These are phyloP conservation scores for Cordyceps pruinosa DNA, from an alignment of 2,329 filamentous ascomycete genomes.

Conservation along the genomic window DNA sequence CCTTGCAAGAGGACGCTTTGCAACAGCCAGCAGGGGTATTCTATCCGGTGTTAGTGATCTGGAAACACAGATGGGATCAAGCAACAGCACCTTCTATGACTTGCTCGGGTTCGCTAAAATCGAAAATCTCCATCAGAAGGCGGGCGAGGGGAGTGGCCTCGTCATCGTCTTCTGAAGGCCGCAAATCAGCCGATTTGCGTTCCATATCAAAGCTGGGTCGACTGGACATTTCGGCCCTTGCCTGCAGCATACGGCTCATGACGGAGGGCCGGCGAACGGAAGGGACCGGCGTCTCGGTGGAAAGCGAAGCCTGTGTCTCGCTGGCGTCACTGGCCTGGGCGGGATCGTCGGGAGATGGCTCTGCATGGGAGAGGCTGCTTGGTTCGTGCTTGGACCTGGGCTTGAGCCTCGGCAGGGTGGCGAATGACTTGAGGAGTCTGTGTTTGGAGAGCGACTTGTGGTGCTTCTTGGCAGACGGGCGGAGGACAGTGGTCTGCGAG, in stretches of 20 bases:
- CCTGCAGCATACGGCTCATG: conserved; percentile 72
- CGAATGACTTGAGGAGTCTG: conserved; percentile 59
- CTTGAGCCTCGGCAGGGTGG: conserved; percentile 47
- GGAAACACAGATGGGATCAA: too few relatives aligned
- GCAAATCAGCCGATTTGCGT: conserved; percentile 34
- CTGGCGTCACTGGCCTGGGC: conserved; percentile 21
- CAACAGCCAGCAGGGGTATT: conserved; percentile 89
- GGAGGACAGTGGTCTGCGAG: conserved; percentile 37
- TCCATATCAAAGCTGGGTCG: conserved; percentile 53
- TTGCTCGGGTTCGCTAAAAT: conserved; percentile 73
- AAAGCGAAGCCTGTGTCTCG: conserved; percentile 20
- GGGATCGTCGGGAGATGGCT: conserved; percentile 22
- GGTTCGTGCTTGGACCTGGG: conserved; percentile 36
- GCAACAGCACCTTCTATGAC: conserved; percentile 61
- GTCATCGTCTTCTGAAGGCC: conserved; percentile 26
- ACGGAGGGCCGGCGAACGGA: conserved; percentile 56
- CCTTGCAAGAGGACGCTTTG: conserved; percentile 89
- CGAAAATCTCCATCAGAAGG: conserved; percentile 76
- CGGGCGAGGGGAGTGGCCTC: conserved; percentile 56
- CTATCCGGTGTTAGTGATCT: conserved; percentile 32
- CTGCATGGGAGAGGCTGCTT: conserved; percentile 32
- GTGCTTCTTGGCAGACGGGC: conserved; percentile 35
- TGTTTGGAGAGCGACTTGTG: conserved; percentile 57
- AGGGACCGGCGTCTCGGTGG: conserved; percentile 19
- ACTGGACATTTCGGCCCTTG: conserved; percentile 55